Evolutionary conservation across 129 eudicot species (phyloP).

Genomic region (Saposhnikovia divaricata): DNA sequence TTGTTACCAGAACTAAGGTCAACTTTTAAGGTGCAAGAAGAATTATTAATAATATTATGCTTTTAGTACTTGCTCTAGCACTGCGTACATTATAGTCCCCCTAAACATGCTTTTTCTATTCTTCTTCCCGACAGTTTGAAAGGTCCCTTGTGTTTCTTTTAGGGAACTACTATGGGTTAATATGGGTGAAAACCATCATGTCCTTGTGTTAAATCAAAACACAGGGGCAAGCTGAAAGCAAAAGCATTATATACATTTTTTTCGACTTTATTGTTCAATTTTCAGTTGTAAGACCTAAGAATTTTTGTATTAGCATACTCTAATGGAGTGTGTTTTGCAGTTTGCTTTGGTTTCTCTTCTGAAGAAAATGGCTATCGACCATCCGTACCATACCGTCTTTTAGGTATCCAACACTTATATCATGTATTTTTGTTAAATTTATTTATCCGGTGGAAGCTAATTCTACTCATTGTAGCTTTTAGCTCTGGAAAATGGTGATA

Average conservation of each 20-base stretch:
- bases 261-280: not conserved
- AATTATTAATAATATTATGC: not conserved
- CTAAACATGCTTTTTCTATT: not conserved
- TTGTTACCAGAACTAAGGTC: not conserved
- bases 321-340: constrained; percentile 30
- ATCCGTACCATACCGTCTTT: constrained; percentile 91
- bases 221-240: not conserved
- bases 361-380: constrained; percentile 92
- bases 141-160: not conserved
- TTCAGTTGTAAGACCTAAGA: not conserved
- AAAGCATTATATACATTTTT: not conserved
- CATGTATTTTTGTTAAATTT: not conserved
- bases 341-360: constrained; percentile 86
- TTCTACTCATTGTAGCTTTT: constrained; percentile 49
- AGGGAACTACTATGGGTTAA: not conserved
- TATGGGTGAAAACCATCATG: not conserved
- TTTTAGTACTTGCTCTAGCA: not conserved
- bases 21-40: not conserved
- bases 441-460: not conserved
- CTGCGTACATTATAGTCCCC: not conserved
- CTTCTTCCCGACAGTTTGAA: not conserved
- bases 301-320: not conserved
- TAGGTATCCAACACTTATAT: constrained; percentile 44
- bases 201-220: not conserved
- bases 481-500: constrained; percentile 91